Percentiles rank a stretch among this genome's conserved stretches.
Evolutionary conservation across 257 asterid species (phyloP).

Genomic region (Penstemon davidsonii): DNA sequence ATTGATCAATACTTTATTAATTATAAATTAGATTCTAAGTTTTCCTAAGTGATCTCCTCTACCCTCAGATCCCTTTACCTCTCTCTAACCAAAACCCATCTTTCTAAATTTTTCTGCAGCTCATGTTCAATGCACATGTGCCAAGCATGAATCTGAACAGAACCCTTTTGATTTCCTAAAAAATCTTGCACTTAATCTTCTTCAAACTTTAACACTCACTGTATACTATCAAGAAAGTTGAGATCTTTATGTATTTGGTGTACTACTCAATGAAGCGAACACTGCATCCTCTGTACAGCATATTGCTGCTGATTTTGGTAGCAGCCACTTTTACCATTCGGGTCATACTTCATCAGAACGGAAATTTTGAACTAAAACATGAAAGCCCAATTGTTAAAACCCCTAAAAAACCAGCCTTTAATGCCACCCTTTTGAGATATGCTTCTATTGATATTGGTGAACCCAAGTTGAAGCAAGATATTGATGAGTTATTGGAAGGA

Average conservation of each 20-base stretch:
- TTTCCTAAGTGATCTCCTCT: neutral
- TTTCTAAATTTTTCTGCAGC: neutral
- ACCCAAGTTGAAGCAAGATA: constrained; percentile 61
- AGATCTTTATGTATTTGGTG: constrained; percentile 26
- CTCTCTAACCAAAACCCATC: constrained; percentile 9
- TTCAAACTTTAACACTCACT: constrained; percentile 28
- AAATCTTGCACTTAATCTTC: constrained; percentile 50
- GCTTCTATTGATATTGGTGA: constrained; percentile 72
- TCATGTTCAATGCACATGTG: constrained; percentile 27
- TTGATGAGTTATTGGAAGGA: constrained; percentile 74
- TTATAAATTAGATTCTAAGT: neutral
- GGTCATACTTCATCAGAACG: constrained; percentile 41
- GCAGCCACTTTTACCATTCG: constrained; percentile 53
- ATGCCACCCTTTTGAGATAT: constrained; percentile 62
- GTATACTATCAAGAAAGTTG: neutral
- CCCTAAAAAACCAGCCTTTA: constrained; percentile 38
- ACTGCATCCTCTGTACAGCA: constrained; percentile 58
- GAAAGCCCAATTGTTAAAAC: constrained; percentile 33
- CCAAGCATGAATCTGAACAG: constrained; percentile 50
- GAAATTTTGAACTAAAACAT: constrained; percentile 45
- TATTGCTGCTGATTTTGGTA: constrained; percentile 49
- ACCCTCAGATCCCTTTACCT: neutral
- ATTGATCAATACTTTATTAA: neutral
- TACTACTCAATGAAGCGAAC: constrained; percentile 60
- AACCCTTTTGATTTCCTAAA: constrained; percentile 51